These are phyloP conservation scores for Acacia concinna DNA, from an alignment of 331 rosid species.

Conservation along the genomic window DNA sequence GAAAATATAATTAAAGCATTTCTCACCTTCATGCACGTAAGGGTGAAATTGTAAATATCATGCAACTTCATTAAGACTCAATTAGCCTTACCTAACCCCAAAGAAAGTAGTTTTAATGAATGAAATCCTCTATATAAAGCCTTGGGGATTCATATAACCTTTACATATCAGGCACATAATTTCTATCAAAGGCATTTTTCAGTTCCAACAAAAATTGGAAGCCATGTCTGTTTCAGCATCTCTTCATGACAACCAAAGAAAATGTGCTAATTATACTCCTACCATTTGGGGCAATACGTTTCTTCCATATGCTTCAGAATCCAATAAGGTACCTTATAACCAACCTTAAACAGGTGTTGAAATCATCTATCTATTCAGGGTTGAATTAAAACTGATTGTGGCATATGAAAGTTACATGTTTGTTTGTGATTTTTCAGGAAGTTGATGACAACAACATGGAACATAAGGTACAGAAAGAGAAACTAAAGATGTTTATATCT, in stretches of 20 bases:
- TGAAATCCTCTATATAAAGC: too few relatives aligned
- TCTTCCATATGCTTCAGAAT: neutral
- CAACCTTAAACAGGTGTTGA: neutral
- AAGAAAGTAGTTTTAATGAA: neutral
- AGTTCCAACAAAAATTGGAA: neutral
- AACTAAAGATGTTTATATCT: neutral
- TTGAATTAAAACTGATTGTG: neutral
- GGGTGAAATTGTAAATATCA: too few relatives aligned
- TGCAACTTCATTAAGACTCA: too few relatives aligned
- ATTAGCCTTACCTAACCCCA: neutral
- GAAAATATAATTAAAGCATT: too few relatives aligned
- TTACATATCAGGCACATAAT: neutral
- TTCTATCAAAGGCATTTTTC: neutral
- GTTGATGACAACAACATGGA: neutral
- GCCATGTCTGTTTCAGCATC: neutral
- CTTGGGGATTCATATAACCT: too few relatives aligned
- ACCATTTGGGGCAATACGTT: neutral
- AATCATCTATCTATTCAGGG: neutral
- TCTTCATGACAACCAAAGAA: neutral
- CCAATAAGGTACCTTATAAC: neutral
- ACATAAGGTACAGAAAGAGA: neutral
- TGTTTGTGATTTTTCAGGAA: neutral
- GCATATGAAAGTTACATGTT: neutral
- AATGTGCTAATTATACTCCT: neutral
- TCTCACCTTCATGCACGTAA: too few relatives aligned